Base-by-base conservation (phyloP, 768 basidiomycete genomes). In the Flagelloscypha sp. region DNA sequence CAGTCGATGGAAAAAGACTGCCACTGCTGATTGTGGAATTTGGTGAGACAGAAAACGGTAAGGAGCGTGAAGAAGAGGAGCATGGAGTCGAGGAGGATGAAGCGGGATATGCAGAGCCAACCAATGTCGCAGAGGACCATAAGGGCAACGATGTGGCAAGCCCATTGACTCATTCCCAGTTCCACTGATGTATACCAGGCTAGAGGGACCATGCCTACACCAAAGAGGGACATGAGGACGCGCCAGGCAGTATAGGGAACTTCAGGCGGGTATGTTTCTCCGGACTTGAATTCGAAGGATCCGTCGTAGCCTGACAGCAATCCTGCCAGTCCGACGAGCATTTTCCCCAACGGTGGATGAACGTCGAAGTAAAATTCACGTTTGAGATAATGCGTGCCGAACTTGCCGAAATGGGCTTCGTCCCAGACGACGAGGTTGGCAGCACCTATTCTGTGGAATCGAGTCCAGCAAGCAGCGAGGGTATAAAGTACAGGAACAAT, bases 351-450 rank as follows among this genome's bases (percentile, higher is more conserved):
- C 0, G 95, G 95, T 5, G 95, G 95, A 50, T 99, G 95, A 18
- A 98, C 95, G 52, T 99, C 95, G 56, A 98, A 98, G 68, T 97
- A 98, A 62, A 98, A 98, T 57, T 95, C 90, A 52, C 92, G 85
- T 60, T 97, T 95, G 60, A 99, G 79, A 60, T 99, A 98, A 60
- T 97, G 84, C 33, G 88, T 88, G 33, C 89, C 95, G 61, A 99
- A 98, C 63, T 99, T 98, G 48, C 95, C 95, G 59, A 98, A 99
- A 60, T 99, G 95, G 24, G 95, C 94, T 67, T 99, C 95, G 58
- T 99, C 95, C 95, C 94, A 98, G 40, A 98, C 79, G 58, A 99
- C 94, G 44, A 73, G 54, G 51, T 83, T 73, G 22, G 86, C 72
- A 37, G 78, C 74, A 9, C 95, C 94, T 30, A 99, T 99, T 48